Evolutionary conservation across 2,329 filamentous ascomycete genomes (phyloP), one percentile per base, ranked within the genome.

Genomic region (Trichoderma arundinaceum): DNA sequence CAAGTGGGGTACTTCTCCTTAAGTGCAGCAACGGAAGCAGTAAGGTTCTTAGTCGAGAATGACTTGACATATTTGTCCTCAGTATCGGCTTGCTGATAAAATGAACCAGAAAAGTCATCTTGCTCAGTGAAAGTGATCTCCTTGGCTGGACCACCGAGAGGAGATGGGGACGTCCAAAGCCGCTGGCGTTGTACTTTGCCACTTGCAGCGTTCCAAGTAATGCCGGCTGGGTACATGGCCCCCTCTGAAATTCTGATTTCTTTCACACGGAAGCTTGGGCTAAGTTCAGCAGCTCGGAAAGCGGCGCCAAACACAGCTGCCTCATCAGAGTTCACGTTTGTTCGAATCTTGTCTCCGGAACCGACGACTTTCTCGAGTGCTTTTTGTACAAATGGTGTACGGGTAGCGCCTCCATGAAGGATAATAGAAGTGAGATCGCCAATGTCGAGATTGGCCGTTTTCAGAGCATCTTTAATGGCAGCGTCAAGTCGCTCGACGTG

Each of bases 301-400:
- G 91, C 94, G 64, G 95, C 94, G 72, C 95, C 95, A 77, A 98
- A 96, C 9, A 96, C 95, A 58, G 95, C 95, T 28, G 95, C 91
- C 79, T 99, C 95, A 73, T 99, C 95, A 10, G 94, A 91, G 80
- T 99, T 99, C 75, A 99, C 95, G 72, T 96, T 99, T 74, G 90
- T 91, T 69, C 93, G 90, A 67, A 99, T 84, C 82, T 96, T 97
- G 59, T 90, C 88, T 7, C 88, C 79, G 17, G 84, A 86, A 43
- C 92, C 91, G 58, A 89, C 86, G 49, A 91, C 78, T 68, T 88
- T 86, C 79, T 97, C 93, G 15, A 99, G 87, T 72, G 90, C 86
- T 78, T 90, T 94, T 77, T 98, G 94, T 10, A 99, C 92, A 72
- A 98, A 97, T 0, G 95, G 95, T 8, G 94, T 98, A 68, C 95